Evolutionary conservation across 1,284 basidiomycete species (phyloP).

Genomic region (Cryptococcus sp.): DNA sequence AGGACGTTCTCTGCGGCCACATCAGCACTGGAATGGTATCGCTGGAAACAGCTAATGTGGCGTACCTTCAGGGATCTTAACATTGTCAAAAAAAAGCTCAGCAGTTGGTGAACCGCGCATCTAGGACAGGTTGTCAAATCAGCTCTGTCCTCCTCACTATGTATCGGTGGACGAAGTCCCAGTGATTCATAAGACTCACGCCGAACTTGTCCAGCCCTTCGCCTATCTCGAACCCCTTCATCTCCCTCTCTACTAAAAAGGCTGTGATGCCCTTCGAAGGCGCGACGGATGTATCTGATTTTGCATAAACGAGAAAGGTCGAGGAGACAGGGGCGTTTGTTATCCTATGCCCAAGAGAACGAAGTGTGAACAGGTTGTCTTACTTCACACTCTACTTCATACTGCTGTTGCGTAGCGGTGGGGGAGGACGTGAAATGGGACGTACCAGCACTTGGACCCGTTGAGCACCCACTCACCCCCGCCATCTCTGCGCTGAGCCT

Average conservation of each 20-base stretch:
- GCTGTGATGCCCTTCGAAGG: constrained; percentile 82
- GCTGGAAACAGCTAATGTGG: too few species aligned
- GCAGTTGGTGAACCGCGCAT: constrained; percentile 96
- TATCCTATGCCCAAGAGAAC: constrained; percentile 63
- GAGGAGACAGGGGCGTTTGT: constrained; percentile 90
- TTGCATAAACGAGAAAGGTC: constrained; percentile 90
- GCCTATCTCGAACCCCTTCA: constrained; percentile 81
- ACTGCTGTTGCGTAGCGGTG: neutral
- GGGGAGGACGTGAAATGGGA: neutral
- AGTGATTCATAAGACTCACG: constrained; percentile 29
- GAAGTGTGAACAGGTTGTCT: neutral
- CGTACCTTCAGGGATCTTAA: constrained; percentile 77
- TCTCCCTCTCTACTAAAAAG: constrained; percentile 82
- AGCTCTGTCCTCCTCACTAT: too few species aligned
- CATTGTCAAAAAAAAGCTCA: constrained; percentile 89
- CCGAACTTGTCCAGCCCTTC: constrained; percentile 94
- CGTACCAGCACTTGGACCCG: constrained; percentile 89
- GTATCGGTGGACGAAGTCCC: neutral
- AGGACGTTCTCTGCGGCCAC: constrained; percentile 71
- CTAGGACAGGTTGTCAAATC: constrained; percentile 14
- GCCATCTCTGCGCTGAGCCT: constrained; percentile 66
- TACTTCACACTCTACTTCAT: neutral
- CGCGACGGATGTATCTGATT: constrained; percentile 71
- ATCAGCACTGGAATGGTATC: neutral
- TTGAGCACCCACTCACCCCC: constrained; percentile 73